Percentiles rank a stretch among this genome's conserved stretches.
Evolutionary conservation across 2,329 filamentous ascomycete genomes (phyloP).

Genomic region (Leptographium procerum): DNA sequence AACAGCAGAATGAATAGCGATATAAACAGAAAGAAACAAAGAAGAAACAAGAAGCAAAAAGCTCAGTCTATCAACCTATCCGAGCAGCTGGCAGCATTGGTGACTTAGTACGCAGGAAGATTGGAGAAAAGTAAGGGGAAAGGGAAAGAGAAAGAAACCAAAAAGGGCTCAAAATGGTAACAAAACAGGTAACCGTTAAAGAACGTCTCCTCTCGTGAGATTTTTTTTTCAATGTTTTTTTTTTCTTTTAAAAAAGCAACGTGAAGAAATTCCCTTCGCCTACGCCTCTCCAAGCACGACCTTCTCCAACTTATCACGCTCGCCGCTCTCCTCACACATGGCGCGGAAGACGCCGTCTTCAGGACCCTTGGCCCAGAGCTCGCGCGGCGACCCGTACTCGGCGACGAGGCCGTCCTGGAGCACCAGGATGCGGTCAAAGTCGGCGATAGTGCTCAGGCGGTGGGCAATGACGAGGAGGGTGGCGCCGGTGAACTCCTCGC

Average conservation of each 20-base stretch:
- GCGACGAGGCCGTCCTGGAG: constrained; percentile 55
- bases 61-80: background rate
- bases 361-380: constrained; percentile 43
- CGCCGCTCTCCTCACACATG: constrained; percentile 53
- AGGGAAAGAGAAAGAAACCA: background rate
- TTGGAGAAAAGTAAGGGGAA: background rate
- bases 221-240: too few relatives aligned
- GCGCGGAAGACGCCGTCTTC: constrained; percentile 43
- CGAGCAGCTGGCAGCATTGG: too few relatives aligned
- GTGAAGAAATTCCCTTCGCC: background rate
- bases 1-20: background rate
- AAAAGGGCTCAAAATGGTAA: too few relatives aligned
- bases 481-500: constrained; percentile 57
- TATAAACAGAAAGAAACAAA: too few relatives aligned
- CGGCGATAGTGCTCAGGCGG: constrained; percentile 62
- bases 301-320: constrained; percentile 39
- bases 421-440: constrained; percentile 65
- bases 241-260: too few relatives aligned
- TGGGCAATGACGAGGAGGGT: constrained; percentile 68
- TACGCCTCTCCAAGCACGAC: constrained; percentile 26
- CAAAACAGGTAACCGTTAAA: too few relatives aligned
- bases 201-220: background rate
- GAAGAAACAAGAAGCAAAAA: background rate
- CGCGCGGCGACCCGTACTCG: constrained; percentile 54
- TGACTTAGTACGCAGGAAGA: too few relatives aligned